phyloP scores from a whole-genome alignment of 2,329 filamentous ascomycete genomes.

The Monilinia vaccinii-corymbosi region DNA sequence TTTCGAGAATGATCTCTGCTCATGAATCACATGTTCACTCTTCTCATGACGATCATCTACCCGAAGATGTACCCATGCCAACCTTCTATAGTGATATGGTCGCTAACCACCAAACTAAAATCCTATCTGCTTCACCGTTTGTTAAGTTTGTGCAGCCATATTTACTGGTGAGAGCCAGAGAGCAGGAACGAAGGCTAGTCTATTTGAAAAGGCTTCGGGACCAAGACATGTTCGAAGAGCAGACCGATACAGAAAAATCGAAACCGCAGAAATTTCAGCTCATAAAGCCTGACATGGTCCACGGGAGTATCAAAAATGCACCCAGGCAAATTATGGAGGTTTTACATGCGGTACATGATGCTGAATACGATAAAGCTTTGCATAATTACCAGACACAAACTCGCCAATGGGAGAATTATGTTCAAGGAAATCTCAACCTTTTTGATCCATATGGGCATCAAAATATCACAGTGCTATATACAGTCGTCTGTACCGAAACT shows the following conservation, averaged over 20 bases:
- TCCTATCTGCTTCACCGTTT: conserved; percentile 90
- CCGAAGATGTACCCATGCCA: conserved; percentile 74
- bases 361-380: conserved; percentile 90
- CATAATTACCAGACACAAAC: conserved; percentile 94
- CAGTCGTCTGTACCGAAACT: conserved; percentile 84
- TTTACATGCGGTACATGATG: conserved; percentile 87
- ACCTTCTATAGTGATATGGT: conserved; percentile 95
- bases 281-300: conserved; percentile 92
- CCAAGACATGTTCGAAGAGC: conserved; percentile 54
- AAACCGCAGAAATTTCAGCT: conserved; percentile 72
- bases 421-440: conserved; percentile 76
- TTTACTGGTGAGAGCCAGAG: conserved; percentile 80
- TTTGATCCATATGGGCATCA: conserved; percentile 96
- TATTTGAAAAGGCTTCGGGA: conserved; percentile 78
- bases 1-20: conserved; percentile 26
- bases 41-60: conserved; percentile 46
- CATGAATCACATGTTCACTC: conserved; percentile 33
- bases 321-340: conserved; percentile 87
- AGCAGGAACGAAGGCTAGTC: conserved; percentile 76
- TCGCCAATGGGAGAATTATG: conserved; percentile 91
- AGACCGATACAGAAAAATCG: conserved; percentile 48
- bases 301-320: conserved; percentile 68
- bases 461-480: conserved; percentile 91
- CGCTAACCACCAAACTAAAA: conserved; percentile 82
- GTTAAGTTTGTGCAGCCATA: conserved; percentile 94